These are phyloP conservation scores for Pseudotsuga menziesii DNA, from an alignment of 75 land plant species.

Conservation along the genomic window DNA sequence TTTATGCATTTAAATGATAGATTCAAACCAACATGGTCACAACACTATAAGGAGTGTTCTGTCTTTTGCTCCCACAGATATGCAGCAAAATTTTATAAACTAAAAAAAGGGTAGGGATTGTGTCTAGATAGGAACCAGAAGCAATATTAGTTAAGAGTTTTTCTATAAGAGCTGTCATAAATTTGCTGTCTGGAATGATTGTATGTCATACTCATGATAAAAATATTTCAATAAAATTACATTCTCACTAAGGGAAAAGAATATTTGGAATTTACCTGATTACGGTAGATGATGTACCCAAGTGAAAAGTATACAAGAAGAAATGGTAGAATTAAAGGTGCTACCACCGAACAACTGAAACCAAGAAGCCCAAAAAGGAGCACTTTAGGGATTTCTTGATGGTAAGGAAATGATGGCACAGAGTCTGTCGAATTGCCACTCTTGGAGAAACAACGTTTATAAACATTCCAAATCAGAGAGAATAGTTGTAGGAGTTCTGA, in stretches of 20 bases:
- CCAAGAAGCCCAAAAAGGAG: slow-evolving; percentile 85
- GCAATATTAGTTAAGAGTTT: neutral
- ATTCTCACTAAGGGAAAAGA: neutral
- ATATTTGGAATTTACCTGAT: slow-evolving; percentile 56
- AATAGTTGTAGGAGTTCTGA: slow-evolving; percentile 68
- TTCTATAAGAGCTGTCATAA: neutral
- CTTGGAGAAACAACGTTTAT: slow-evolving; percentile 30
- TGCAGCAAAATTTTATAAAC: neutral
- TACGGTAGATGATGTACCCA: slow-evolving; percentile 80
- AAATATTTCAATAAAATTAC: neutral
- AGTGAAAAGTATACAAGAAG: slow-evolving; percentile 75
- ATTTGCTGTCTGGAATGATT: neutral
- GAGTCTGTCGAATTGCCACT: slow-evolving; percentile 22
- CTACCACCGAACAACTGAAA: slow-evolving; percentile 69
- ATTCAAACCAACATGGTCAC: neutral
- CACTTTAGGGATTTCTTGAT: slow-evolving; percentile 75
- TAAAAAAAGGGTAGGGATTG: neutral
- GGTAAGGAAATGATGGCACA: slow-evolving; percentile 66
- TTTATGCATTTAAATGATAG: neutral
- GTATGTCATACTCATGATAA: neutral
- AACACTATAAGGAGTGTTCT: neutral
- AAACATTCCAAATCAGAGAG: slow-evolving; percentile 40
- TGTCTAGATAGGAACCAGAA: neutral
- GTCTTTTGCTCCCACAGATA: neutral
- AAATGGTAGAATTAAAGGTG: slow-evolving; percentile 83